Percentiles rank a stretch among this genome's conserved stretches.
Evolutionary conservation across 176 grass and related monocot species (phyloP).

Genomic region (Zoysia pacifica): DNA sequence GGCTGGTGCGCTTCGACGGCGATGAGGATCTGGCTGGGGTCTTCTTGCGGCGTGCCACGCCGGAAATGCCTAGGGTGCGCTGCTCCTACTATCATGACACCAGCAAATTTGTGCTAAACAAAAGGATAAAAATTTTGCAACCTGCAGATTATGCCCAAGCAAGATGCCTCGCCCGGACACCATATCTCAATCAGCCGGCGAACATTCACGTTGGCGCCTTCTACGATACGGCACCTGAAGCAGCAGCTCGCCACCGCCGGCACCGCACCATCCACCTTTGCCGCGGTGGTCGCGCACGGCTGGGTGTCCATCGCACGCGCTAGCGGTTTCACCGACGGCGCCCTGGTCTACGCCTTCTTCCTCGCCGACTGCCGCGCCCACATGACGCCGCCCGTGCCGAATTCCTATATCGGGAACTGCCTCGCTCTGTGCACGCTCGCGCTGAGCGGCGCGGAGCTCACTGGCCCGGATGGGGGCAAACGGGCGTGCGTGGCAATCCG

Average conservation of each 20-base stretch:
- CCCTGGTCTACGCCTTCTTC: conserved; percentile 1
- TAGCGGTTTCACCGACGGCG: background rate
- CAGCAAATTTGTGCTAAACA: no score
- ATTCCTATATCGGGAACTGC: background rate
- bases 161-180: background rate
- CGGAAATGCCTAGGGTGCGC: conserved; percentile 40
- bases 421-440: background rate
- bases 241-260: background rate
- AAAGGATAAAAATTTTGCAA: background rate
- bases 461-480: background rate
- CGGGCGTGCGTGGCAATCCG: background rate
- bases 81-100: background rate
- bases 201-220: background rate
- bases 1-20: conserved; percentile 23
- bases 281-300: conserved; percentile 5
- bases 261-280: background rate
- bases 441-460: background rate
- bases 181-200: background rate
- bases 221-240: background rate
- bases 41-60: conserved; percentile 20
- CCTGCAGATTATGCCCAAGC: background rate
- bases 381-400: background rate
- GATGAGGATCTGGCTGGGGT: background rate
- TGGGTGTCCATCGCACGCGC: background rate
- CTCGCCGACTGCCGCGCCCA: background rate